Evolutionary conservation across 768 basidiomycete species (phyloP).

Genomic region (Obba rivulosa): DNA sequence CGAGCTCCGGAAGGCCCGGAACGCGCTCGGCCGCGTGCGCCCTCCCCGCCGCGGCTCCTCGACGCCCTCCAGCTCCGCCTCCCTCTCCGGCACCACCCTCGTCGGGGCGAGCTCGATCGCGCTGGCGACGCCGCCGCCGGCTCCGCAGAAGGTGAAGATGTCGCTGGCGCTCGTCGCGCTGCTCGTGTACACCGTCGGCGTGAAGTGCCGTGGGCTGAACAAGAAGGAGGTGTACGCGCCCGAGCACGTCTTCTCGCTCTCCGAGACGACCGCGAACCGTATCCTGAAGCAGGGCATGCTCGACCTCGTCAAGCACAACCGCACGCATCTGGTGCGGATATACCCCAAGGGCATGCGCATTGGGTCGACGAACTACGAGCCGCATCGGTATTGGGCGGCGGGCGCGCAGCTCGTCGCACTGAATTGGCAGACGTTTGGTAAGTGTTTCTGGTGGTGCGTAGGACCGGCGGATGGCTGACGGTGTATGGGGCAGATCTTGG

Average conservation of each 20-base stretch:
- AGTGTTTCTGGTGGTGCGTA: conserved; percentile 21
- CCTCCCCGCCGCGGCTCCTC: conserved; percentile 9
- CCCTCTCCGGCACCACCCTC: neutral
- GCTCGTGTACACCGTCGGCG: conserved; percentile 91
- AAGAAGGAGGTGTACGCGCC: conserved; percentile 80
- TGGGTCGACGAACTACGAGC: conserved; percentile 82
- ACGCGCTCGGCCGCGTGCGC: conserved; percentile 34
- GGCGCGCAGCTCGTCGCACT: conserved; percentile 89
- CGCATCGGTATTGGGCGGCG: conserved; percentile 84
- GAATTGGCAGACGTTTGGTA: conserved; percentile 97
- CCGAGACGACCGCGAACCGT: conserved; percentile 76
- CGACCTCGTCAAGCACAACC: conserved; percentile 83
- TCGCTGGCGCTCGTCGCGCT: conserved; percentile 67
- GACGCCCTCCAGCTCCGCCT: conserved; percentile 4
- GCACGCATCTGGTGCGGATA: conserved; percentile 74
- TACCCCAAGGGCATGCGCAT: conserved; percentile 85
- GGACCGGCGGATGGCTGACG: neutral
- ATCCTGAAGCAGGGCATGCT: conserved; percentile 61
- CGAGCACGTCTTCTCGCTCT: conserved; percentile 90
- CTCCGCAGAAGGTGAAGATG: conserved; percentile 55
- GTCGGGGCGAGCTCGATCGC: conserved; percentile 1
- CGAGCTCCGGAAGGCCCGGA: conserved; percentile 35
- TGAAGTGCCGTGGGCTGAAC: conserved; percentile 89
- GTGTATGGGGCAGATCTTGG: conserved; percentile 59
- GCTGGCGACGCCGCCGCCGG: neutral